These are phyloP conservation scores for Macadamia integrifolia DNA, from an alignment of 164 flowering plant genomes.

Conservation along the genomic window DNA sequence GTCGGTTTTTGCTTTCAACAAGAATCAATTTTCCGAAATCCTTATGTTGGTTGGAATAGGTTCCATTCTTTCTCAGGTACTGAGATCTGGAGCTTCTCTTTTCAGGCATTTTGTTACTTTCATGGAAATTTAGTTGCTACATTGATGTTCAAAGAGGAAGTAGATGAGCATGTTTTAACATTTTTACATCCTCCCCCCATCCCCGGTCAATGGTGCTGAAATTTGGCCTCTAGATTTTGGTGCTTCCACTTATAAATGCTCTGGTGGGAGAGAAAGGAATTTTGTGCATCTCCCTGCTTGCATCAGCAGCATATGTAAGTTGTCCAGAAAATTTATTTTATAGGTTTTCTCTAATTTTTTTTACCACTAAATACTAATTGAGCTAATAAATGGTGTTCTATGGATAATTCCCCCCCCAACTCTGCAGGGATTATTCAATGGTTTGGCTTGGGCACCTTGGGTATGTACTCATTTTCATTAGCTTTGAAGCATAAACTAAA, in stretches of 20 bases:
- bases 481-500: background rate
- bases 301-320: conserved; percentile 79
- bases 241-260: conserved; percentile 75
- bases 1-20: conserved; percentile 74
- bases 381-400: background rate
- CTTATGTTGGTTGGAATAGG: conserved; percentile 78
- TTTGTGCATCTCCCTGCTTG: conserved; percentile 48
- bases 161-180: too few relatives aligned
- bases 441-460: conserved; percentile 94
- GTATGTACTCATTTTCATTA: conserved; percentile 33
- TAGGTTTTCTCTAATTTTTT: background rate
- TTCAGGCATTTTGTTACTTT: background rate
- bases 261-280: conserved; percentile 67
- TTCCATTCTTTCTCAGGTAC: conserved; percentile 86
- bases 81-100: background rate
- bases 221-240: conserved; percentile 42
- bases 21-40: conserved; percentile 79
- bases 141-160: too few relatives aligned
- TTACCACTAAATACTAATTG: background rate
- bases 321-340: background rate
- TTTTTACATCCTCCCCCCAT: too few relatives aligned
- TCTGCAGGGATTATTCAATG: conserved; percentile 68
- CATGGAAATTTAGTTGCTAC: too few relatives aligned
- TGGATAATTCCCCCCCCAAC: background rate
- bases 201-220: too few relatives aligned